These are phyloP conservation scores for Parafenestella ontariensis DNA, from an alignment of 2,329 filamentous ascomycete species.

Conservation along the genomic window DNA sequence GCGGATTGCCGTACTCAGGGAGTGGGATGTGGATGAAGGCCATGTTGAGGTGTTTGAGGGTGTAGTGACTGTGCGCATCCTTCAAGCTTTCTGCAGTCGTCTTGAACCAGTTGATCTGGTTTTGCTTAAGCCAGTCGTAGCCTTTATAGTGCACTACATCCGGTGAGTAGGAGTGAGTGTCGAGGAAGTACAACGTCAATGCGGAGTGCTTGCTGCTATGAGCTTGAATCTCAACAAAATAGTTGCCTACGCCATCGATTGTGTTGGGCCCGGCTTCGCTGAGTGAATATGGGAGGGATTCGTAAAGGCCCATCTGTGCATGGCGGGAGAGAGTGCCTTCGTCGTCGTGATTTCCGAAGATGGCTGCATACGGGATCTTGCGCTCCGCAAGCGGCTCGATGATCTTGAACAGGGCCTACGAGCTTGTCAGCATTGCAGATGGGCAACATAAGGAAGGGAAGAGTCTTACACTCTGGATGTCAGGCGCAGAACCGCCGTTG, in stretches of 20 bases:
- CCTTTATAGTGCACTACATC: conserved; percentile 88
- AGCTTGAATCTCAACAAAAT: conserved; percentile 87
- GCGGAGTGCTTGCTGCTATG: conserved; percentile 87
- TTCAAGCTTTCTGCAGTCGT: conserved; percentile 75
- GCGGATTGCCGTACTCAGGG: conserved; percentile 77
- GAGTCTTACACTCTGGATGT: conserved; percentile 78
- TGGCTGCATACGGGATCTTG: conserved; percentile 89
- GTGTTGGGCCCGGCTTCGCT: conserved; percentile 82
- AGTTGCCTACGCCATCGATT: conserved; percentile 92
- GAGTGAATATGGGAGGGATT: conserved; percentile 87
- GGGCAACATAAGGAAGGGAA: conserved; percentile 1
- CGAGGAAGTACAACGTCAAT: conserved; percentile 91
- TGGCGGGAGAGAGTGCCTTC: conserved; percentile 80
- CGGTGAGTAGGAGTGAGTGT: conserved; percentile 90
- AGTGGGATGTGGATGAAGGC: conserved; percentile 98
- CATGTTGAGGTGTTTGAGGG: conserved; percentile 91
- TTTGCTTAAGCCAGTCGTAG: conserved; percentile 96
- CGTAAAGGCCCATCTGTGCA: conserved; percentile 83
- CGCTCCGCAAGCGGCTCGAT: conserved; percentile 82
- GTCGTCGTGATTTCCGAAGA: conserved; percentile 98
- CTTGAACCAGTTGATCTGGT: conserved; percentile 94
- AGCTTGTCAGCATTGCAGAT: conserved; percentile 20
- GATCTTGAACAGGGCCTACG: conserved; percentile 88
- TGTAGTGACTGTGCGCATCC: conserved; percentile 78
- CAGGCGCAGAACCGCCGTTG: conserved; percentile 90